Base-by-base conservation (phyloP, 768 basidiomycete genomes). In the Dendrothele bispora region DNA sequence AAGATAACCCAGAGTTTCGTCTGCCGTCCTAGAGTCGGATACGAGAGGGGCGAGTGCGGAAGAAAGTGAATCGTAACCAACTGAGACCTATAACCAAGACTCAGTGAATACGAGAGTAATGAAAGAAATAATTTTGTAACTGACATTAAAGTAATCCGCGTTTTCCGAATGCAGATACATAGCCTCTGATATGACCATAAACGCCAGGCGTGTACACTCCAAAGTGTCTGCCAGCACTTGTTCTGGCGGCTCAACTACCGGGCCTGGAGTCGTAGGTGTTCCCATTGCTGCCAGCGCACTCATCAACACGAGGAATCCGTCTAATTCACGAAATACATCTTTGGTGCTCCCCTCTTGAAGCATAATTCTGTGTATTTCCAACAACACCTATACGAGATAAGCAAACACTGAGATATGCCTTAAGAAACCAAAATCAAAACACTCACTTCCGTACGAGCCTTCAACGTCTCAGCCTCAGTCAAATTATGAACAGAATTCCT, bases 241-340 rank as follows among this genome's bases (percentile, higher is more conserved):
- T 29, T 71, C 70, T 50, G 73, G 71, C 4, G 68, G 67, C 38
- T 70, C 70, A 3, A 65, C 60, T 1, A 71, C 62, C 2, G 66
- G 56, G 7, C 51, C 59, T 17, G 63, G 55, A 26, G 62, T 53
- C 27, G 61, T 55, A 21, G 70, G 67, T n/a, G n/a, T n/a, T 43
- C 75, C 63, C 0, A 86, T 64, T 0, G 79, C 80, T 1, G 88
- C 86, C 4, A 93, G 70, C 25, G 86, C 74, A 55, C 80, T 87
- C 67, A 91, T 82, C 26, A 91, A 68, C 8, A 82, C 77, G 17
- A 91, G 69, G 60, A 91, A 91, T 1, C 91, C 91, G 51, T 92
- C 91, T 57, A 86, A 70, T 57, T 91, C 87, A 4, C 91, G 75
- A 62, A 93, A 92, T 17, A 84, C 82, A 47, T 85, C 83, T 61